Evolutionary conservation across 495 filamentous ascomycete species (phyloP).

Genomic region (Zalerion maritima): DNA sequence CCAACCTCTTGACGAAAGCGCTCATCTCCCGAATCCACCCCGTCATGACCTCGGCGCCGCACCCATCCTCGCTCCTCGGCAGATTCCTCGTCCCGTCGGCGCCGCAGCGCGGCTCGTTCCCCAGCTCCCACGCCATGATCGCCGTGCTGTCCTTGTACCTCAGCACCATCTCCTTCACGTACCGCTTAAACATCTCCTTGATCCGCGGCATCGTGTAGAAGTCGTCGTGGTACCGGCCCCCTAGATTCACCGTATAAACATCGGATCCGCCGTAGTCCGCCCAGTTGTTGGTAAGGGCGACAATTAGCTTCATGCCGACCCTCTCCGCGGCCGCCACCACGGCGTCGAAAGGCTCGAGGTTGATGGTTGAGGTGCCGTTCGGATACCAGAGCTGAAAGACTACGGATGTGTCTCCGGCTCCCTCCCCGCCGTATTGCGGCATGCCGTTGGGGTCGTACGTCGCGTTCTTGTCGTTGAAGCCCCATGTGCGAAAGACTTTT

Average conservation of each 20-base stretch:
- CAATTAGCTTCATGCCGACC: constrained; percentile 44
- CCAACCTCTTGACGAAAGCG: constrained; percentile 35
- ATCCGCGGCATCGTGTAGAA: constrained; percentile 29
- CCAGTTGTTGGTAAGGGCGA: constrained; percentile 39
- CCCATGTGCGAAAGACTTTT: constrained; percentile 56
- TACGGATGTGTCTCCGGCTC: constrained; percentile 35
- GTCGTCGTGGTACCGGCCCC: constrained; percentile 22
- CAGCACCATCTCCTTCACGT: constrained; percentile 32
- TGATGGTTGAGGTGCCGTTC: constrained; percentile 34
- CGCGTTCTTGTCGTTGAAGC: constrained; percentile 41
- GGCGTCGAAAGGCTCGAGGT: constrained; percentile 50
- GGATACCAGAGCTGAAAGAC: constrained; percentile 26
- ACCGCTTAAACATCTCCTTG: constrained; percentile 34
- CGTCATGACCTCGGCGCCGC: constrained; percentile 24
- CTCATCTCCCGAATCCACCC: constrained; percentile 32
- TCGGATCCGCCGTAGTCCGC: constrained; percentile 37
- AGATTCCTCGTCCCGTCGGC: constrained; percentile 27
- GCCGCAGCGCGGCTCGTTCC: constrained; percentile 37
- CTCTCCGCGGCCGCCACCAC: constrained; percentile 46
- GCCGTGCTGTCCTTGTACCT: constrained; percentile 34
- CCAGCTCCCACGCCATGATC: constrained; percentile 41
- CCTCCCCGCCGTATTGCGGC: constrained; percentile 32
- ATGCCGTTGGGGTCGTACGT: constrained; percentile 26
- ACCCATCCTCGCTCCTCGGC: constrained; percentile 12
- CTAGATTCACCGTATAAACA: constrained; percentile 23